phyloP scores from a whole-genome alignment of 2,329 filamentous ascomycete species.

The Lanzia echinophila region DNA sequence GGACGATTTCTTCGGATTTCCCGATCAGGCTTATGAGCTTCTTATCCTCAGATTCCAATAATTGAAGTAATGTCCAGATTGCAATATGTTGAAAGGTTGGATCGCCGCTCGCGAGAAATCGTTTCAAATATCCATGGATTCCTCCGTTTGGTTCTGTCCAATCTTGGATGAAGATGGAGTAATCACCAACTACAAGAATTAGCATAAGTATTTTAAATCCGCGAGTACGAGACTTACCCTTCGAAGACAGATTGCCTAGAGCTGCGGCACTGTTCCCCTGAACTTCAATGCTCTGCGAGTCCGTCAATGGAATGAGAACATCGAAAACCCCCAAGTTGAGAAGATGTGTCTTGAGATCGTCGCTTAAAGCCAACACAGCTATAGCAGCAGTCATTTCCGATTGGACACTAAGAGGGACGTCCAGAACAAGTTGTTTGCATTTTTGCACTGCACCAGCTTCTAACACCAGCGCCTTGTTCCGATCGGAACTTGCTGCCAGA shows the following conservation, averaged over 20 bases:
- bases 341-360: conserved; percentile 88
- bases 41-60: conserved; percentile 91
- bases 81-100: conserved; percentile 98
- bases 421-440: conserved; percentile 92
- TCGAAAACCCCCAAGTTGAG: conserved; percentile 92
- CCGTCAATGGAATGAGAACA: conserved; percentile 88
- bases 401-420: conserved; percentile 89
- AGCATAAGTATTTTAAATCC: conserved; percentile 23
- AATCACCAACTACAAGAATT: conserved; percentile 75
- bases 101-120: conserved; percentile 90
- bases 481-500: conserved; percentile 89
- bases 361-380: conserved; percentile 88
- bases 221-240: conserved; percentile 56
- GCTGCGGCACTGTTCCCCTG: conserved; percentile 97
- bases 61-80: conserved; percentile 93
- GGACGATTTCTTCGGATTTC: conserved; percentile 83
- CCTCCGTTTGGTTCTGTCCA: conserved; percentile 91
- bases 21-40: conserved; percentile 82
- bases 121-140: conserved; percentile 88
- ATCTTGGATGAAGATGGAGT: conserved; percentile 89
- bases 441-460: conserved; percentile 97
- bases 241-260: conserved; percentile 90
- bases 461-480: conserved; percentile 95
- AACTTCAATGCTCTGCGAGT: conserved; percentile 93
- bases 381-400: conserved; percentile 99